Base-by-base conservation (phyloP, 2,329 filamentous ascomycete species). In the Paracorniculantispora psalliotae region DNA sequence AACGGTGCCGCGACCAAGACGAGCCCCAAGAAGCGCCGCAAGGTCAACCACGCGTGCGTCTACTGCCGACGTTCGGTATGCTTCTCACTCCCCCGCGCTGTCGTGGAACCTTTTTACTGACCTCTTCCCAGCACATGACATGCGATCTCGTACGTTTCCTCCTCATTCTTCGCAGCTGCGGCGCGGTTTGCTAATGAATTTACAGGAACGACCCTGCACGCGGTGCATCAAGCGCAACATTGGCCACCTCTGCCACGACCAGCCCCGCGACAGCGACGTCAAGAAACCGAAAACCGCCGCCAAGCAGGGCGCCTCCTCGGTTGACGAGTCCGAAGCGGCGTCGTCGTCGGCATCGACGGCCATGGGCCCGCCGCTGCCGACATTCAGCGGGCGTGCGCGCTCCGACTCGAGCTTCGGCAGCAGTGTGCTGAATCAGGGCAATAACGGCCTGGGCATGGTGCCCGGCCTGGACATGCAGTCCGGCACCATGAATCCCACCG, bases 181-280 rank as follows among this genome's bases (percentile, higher is more conserved):
- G n/a, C 61, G 41, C 60, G 39, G 44, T 55, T 59, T 52, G 64
- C 70, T 72, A 63, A 72, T 59, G 50, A 59, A 61, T 66, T 62
- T 58, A 66, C 74, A 96, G 91, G 91, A 96, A 79, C 88, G 94
- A 72, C 94, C 94, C 69, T 99, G 94, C 83, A 93, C 91, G 69
- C 86, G 94, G 77, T 99, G 94, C 80, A 91, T 97, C 77, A 99
- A 97, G 79, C 88, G 94, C 71, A 96, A 96, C 77, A 99, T 99
- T 74, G 94, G 93, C 68, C 94, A 99, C 76, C 83, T 99, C 65
- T 99, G 94, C 76, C 94, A 97, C 78, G 94, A 99, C 76, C 94
- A 97, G 76, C 93, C 92, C 66, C 88, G 93, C 74, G 93, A 99
- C 70, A 80, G 86, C 66, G 84, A 87, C 63, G 75, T 88, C 61